Percentiles rank a stretch among this genome's conserved stretches.
Evolutionary conservation across 371 early-diverging fungal genomes (phyloP).

Genomic region (Lichtheimia corymbifera): DNA sequence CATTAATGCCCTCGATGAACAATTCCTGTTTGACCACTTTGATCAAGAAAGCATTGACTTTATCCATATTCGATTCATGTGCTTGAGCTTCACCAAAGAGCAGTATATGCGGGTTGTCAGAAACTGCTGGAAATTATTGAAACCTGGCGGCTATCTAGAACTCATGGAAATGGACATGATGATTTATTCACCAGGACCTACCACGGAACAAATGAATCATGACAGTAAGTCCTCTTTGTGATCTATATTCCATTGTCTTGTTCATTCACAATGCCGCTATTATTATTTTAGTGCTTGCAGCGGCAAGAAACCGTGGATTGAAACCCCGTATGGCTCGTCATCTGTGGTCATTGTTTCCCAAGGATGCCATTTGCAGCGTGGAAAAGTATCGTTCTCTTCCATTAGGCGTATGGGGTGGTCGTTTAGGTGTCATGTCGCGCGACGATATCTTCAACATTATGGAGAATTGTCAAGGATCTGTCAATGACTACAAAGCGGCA

Average conservation of each 20-base stretch:
- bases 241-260: background rate
- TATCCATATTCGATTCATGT: conserved; percentile 37
- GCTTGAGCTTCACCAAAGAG: conserved; percentile 22
- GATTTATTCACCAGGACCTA: conserved; percentile 34
- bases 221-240: conserved; percentile 22
- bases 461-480: conserved; percentile 13
- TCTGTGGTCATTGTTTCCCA: conserved; percentile 20
- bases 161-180: conserved; percentile 35
- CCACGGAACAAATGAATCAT: conserved; percentile 24
- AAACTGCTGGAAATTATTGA: conserved; percentile 29
- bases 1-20: conserved; percentile 21
- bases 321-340: conserved; percentile 25
- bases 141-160: conserved; percentile 29
- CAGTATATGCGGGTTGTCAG: conserved; percentile 25
- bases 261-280: background rate
- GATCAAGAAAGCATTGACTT: conserved; percentile 18
- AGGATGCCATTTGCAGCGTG: conserved; percentile 10
- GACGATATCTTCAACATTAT: conserved; percentile 26
- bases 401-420: conserved; percentile 32
- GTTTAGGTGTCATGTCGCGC: conserved; percentile 25
- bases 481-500: conserved; percentile 11
- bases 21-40: conserved; percentile 5
- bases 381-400: conserved; percentile 31
- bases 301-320: conserved; percentile 23
- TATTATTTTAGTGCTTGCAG: conserved; percentile 21